These are phyloP conservation scores for Leptographium flavum DNA, from an alignment of 2,329 filamentous ascomycete species.

Conservation along the genomic window DNA sequence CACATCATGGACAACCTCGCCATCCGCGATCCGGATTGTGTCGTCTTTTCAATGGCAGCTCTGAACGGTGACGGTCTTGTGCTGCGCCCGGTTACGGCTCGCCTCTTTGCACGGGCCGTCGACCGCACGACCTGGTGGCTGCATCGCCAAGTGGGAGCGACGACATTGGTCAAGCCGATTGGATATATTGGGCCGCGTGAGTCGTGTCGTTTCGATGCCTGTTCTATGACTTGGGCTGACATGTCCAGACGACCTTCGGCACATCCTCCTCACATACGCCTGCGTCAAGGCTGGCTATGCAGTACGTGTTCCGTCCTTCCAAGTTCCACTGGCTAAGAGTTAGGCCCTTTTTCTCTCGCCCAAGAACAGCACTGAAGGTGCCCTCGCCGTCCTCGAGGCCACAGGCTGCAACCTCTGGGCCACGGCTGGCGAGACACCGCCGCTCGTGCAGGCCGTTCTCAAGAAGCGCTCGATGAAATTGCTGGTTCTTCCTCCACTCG, in stretches of 20 bases:
- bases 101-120: background rate
- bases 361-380: constrained; percentile 1
- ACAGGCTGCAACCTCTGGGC: constrained; percentile 1
- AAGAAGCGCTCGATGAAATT: background rate
- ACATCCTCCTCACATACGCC: constrained; percentile 1
- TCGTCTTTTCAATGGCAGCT: background rate
- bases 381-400: background rate
- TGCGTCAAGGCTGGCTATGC: constrained; percentile 2
- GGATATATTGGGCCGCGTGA: constrained; percentile 2
- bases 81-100: background rate
- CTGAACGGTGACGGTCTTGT: background rate
- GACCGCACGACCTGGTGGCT: constrained; percentile 3
- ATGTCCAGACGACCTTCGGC: constrained; percentile 1
- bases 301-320: background rate
- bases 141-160: background rate
- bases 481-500: background rate
- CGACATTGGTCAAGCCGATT: background rate
- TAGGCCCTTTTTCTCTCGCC: constrained; percentile 1
- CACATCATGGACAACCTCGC: constrained; percentile 3
- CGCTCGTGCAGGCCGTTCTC: background rate
- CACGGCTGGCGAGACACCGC: background rate
- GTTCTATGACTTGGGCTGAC: background rate
- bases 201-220: background rate
- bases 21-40: background rate
- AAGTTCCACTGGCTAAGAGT: too few species aligned